Evolutionary conservation across 1,139 yeast genomes (phyloP), one percentile per base, ranked within the genome.

Genomic region (Protomyces lactucae-debilis): DNA sequence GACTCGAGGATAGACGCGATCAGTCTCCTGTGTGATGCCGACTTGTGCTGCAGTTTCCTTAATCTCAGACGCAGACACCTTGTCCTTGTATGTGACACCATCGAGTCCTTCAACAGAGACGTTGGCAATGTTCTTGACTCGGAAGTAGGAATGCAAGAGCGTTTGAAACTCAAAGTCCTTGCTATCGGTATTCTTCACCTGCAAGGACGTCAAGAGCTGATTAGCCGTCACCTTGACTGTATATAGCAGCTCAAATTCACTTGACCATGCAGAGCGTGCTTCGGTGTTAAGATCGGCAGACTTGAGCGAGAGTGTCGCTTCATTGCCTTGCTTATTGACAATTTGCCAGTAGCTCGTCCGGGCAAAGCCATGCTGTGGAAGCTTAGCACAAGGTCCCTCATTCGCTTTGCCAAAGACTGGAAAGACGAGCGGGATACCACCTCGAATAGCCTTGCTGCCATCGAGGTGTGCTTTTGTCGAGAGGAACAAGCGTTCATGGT

Each of bases 321-420:
- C 83, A 55, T 76, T 79, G 37, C 79, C 80, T 12, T 86, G 82
- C n/a, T 69, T 68, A 76, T 89, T 95, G 35, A 39, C 37, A 32
- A 55, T 21, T 37, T 64, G 28, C 68, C 69, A 70, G 4, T 80
- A 77, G 3, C 93, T 85, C 74, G 83, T 87, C 75, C 99, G 82
- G 16, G 97, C 98, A 77, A 93, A 88, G 1, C 99, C 99, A 74
- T 93, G 99, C 77, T 93, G 98, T 14, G 97, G 97, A 70, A 93
- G 82, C 23, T 77, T 71, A n/a, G 76, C 74, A 6, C 79, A 75
- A 48, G 79, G 76, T 0, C 79, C 78, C 69, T 79, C 74, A 68
- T 80, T 70, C 28, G 85, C 82, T 73, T 88, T 90, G 67, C 99
- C 98, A 75, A 93, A 93, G 6, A 91, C 86, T 67, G 69, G 51